Evolutionary conservation across 805 yeast genomes (phyloP).

Genomic region (Schizosaccharomyces japonicus): DNA sequence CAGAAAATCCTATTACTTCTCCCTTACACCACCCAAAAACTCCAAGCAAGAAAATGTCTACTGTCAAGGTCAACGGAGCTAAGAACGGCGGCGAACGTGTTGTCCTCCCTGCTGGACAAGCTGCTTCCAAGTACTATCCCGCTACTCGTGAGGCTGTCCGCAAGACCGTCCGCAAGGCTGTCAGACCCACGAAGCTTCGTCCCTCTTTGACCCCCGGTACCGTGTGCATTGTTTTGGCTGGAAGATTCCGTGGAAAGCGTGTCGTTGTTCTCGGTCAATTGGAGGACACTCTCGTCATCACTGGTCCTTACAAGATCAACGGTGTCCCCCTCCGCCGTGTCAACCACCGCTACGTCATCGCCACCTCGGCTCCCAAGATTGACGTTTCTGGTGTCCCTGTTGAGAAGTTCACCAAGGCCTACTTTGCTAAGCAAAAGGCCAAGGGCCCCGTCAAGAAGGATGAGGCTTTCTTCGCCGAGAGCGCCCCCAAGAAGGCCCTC

Average conservation of each 20-base stretch:
- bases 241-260: conserved; percentile 99
- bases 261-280: conserved; percentile 91
- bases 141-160: conserved; percentile 75
- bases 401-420: conserved; percentile 74
- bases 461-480: conserved; percentile 71
- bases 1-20: no score
- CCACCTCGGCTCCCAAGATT: conserved; percentile 74
- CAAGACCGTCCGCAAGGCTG: conserved; percentile 68
- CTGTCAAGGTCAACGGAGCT: conserved; percentile 10
- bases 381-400: conserved; percentile 58
- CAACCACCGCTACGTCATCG: conserved; percentile 94
- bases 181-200: conserved; percentile 85
- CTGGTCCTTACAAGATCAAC: conserved; percentile 98
- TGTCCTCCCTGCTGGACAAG: conserved; percentile 21
- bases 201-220: conserved; percentile 94
- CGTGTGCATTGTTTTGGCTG: conserved; percentile 89
- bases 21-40: conserved; percentile 4
- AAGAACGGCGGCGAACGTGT: conserved; percentile 18
- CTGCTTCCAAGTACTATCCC: conserved; percentile 78
- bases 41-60: not conserved
- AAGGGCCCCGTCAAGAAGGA: conserved; percentile 53
- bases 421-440: conserved; percentile 89
- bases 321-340: conserved; percentile 93
- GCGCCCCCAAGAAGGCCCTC: conserved; percentile 59
- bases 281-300: conserved; percentile 92